Evolutionary conservation across 176 grass and related monocot genomes (phyloP).

Genomic region (Elaeis guineensis): DNA sequence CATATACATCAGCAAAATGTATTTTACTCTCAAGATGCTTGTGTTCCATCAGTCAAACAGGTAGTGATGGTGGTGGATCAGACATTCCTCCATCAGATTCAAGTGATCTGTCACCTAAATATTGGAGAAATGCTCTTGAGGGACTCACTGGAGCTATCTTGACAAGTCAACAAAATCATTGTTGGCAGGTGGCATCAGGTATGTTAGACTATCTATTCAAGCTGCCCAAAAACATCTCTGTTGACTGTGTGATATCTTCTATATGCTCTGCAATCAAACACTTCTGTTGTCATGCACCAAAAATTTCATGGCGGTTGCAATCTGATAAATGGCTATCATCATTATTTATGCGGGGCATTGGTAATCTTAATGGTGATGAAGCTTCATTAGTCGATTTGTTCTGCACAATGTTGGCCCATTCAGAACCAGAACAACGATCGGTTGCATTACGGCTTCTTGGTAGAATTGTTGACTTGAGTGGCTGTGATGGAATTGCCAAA

Average conservation of each 20-base stretch:
- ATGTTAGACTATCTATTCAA: conserved; percentile 72
- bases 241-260: conserved; percentile 34
- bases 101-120: conserved; percentile 28
- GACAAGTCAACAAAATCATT: conserved; percentile 63
- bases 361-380: conserved; percentile 35
- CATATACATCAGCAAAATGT: conserved; percentile 38
- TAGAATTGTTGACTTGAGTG: conserved; percentile 45
- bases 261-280: conserved; percentile 47
- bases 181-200: conserved; percentile 68
- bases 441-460: conserved; percentile 81
- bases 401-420: conserved; percentile 68
- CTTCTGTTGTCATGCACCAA: conserved; percentile 74
- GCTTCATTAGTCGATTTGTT: conserved; percentile 60
- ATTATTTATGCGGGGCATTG: conserved; percentile 38
- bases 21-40: conserved; percentile 47
- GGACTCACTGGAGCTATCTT: conserved; percentile 44
- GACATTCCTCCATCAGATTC: conserved; percentile 3
- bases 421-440: conserved; percentile 80
- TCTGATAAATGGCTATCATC: conserved; percentile 75
- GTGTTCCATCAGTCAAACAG: conserved; percentile 29
- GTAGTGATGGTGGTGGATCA: not conserved
- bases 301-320: conserved; percentile 73
- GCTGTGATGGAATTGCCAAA: conserved; percentile 25
- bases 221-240: conserved; percentile 42
- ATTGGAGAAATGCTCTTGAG: conserved; percentile 64